Percentiles rank a stretch among this genome's conserved stretches.
phyloP scores from a whole-genome alignment of 2,329 filamentous ascomycete genomes.

The Colletotrichum lindemuthianum region DNA sequence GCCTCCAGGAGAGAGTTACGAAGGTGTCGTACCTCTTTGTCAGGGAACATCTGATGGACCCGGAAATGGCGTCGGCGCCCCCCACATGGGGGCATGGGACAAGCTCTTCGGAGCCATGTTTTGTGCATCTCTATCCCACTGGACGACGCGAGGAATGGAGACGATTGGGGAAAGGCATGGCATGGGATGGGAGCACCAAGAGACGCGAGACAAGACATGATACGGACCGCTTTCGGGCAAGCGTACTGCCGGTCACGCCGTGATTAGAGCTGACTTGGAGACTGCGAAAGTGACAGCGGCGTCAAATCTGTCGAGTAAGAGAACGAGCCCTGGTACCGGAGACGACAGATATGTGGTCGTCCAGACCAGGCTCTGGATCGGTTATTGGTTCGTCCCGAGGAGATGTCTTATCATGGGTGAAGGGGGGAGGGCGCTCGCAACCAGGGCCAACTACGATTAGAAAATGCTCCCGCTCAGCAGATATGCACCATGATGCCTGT shows the following conservation, averaged over 20 bases:
- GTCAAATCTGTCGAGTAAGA: slow-evolving; percentile 36
- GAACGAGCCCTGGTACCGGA: slow-evolving; percentile 9
- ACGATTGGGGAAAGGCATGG: slow-evolving; percentile 8
- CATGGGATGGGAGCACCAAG: slow-evolving; percentile 4
- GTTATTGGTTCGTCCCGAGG: slow-evolving; percentile 20
- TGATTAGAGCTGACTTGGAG: slow-evolving; percentile 25
- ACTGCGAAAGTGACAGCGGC: slow-evolving; percentile 9
- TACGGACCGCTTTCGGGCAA: slow-evolving; percentile 21
- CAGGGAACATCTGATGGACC: slow-evolving; percentile 20
- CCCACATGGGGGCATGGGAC: slow-evolving; percentile 15
- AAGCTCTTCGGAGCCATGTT: slow-evolving; percentile 18
- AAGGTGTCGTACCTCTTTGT: slow-evolving; percentile 2
- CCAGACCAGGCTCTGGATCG: not conserved
- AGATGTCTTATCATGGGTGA: slow-evolving; percentile 26
- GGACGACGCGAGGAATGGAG: not conserved
- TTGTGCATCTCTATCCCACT: slow-evolving; percentile 4
- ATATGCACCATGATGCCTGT: slow-evolving; percentile 9
- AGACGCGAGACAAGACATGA: slow-evolving; percentile 20
- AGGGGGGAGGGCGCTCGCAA: slow-evolving; percentile 13
- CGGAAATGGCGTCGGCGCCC: slow-evolving; percentile 23
- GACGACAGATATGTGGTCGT: slow-evolving; percentile 2
- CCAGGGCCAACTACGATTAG: slow-evolving; percentile 4
- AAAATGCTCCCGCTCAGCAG: slow-evolving; percentile 22
- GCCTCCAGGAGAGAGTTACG: not conserved
- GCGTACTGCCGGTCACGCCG: slow-evolving; percentile 32